Base-by-base conservation (phyloP, 306 rosid species). In the Sicyos edulis region DNA sequence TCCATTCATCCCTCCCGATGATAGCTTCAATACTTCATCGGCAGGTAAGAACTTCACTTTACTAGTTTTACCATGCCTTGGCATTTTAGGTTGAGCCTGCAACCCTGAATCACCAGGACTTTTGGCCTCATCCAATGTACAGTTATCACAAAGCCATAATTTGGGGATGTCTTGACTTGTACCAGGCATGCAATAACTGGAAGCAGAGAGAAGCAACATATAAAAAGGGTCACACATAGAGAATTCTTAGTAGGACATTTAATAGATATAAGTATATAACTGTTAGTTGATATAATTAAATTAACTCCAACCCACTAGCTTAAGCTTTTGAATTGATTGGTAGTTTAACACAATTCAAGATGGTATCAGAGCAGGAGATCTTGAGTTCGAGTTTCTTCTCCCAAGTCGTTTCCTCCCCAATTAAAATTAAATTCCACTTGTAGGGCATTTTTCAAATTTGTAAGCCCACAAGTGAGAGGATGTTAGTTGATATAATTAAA, bases 11-110 rank as follows among this genome's bases (percentile, higher is more conserved):
- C 11, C 53, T 74, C 78, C 74, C 4, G 73, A 75, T 19, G 85
- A 73, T 73, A 91, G 89, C 82, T 61, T 83, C 13, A 85, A 72
- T 77, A 73, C 95, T 87, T 92, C 97, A 42, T 83, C 91, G 7
- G 42, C 37, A 10, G 84, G 21, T 71, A 89, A 71, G 78, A 54
- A 86, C 83, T 85, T 89, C 69, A 86, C 96, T 82, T 86, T 92
- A 24, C 85, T 70, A 64, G 68, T 64, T 67, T 37, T 53, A 72
- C 67, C 65, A 54, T 70, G 47, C 59, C 53, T 80, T 64, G 21
- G 76, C 82, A 73, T 75, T 80, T 52, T 78, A 63, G 72, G 75
- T 72, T 65, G 74, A 76, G 75, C 72, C 21, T 32, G 81, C 54
- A 49, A 34, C 32, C 76, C 75, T 54, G 74, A 55, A 50, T 62